These are phyloP conservation scores for Orbilia quercus DNA, from an alignment of 2,329 filamentous ascomycete species.

Conservation along the genomic window DNA sequence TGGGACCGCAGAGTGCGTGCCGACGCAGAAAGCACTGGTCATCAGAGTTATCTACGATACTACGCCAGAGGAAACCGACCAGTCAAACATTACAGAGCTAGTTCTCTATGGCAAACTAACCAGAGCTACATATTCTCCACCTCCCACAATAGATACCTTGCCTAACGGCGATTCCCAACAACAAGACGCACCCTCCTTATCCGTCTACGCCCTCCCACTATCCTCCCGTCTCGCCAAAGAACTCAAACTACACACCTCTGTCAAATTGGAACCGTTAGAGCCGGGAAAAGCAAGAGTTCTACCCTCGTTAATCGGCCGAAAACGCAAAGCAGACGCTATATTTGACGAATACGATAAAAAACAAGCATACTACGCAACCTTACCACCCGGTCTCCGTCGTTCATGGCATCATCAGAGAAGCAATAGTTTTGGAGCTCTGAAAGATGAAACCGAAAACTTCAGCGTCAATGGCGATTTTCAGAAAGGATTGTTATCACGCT, in stretches of 20 bases:
- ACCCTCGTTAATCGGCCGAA: conserved; percentile 44
- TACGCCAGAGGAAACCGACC: conserved; percentile 41
- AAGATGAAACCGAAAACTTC: conserved; percentile 31
- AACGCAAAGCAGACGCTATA: conserved; percentile 41
- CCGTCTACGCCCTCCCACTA: conserved; percentile 50
- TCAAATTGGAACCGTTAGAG: conserved; percentile 40
- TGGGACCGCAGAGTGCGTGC: neutral
- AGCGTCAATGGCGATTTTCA: conserved; percentile 34
- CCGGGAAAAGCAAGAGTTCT: conserved; percentile 36
- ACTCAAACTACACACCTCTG: conserved; percentile 33
- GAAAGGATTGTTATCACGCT: conserved; percentile 29
- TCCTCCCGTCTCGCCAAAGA: conserved; percentile 47
- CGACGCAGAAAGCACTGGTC: conserved; percentile 30
- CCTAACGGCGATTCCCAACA: conserved; percentile 15
- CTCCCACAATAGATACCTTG: neutral
- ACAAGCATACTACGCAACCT: conserved; percentile 44
- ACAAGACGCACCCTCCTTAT: conserved; percentile 9
- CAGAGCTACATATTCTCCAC: neutral
- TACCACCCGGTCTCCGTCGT: conserved; percentile 51
- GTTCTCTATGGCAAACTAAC: conserved; percentile 42
- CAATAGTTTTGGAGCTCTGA: conserved; percentile 36
- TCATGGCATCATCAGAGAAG: conserved; percentile 47
- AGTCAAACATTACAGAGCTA: conserved; percentile 47
- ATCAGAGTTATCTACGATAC: conserved; percentile 38
- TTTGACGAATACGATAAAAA: conserved; percentile 53